phyloP scores from a whole-genome alignment of 2,329 filamentous ascomycete species.

The Pseudogymnoascus sp. region DNA sequence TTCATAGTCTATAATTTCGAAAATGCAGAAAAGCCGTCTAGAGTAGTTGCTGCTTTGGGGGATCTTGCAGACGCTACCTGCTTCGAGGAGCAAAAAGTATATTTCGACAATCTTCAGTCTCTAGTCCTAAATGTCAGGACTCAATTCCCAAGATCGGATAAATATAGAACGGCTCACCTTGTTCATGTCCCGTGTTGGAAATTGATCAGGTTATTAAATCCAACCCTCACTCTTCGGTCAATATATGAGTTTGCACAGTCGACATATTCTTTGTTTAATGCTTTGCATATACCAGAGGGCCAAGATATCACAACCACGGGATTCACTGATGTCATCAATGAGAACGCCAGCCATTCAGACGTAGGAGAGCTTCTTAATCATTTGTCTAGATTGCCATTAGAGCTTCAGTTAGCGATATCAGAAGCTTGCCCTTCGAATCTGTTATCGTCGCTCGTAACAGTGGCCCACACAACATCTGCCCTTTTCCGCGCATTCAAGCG shows the following conservation, averaged over 20 bases:
- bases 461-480: not conserved
- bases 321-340: not conserved
- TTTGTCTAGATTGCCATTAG: not conserved
- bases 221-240: not conserved
- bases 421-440: not conserved
- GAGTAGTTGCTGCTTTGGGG: not conserved
- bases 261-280: not conserved
- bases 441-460: not conserved
- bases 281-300: not conserved
- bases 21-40: not conserved
- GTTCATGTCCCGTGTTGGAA: constrained; percentile 6
- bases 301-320: not conserved
- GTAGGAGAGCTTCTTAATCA: not conserved
- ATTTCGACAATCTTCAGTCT: not conserved
- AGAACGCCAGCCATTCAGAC: not conserved
- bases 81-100: not conserved
- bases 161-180: constrained; percentile 5
- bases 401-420: constrained; percentile 2
- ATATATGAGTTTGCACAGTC: constrained; percentile 8
- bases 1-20: constrained; percentile 3
- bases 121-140: not conserved
- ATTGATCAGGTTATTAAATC: not conserved
- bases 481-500: not conserved
- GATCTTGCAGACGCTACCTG: not conserved
- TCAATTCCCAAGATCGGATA: not conserved